These are phyloP conservation scores for Agaricus subrufescens DNA, from an alignment of 768 basidiomycete genomes.

Conservation along the genomic window DNA sequence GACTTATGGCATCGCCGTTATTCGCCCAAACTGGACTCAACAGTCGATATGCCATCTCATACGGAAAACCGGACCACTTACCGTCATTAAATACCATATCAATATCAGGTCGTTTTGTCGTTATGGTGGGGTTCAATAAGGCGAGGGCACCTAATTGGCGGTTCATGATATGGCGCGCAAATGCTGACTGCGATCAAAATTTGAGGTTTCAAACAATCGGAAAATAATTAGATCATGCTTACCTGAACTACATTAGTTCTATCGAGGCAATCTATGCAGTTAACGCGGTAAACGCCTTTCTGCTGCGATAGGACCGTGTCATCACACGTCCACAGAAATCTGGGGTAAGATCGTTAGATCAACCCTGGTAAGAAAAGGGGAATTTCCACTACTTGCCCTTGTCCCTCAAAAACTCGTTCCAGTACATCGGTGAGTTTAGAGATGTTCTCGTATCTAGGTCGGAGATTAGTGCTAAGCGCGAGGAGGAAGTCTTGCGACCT, in stretches of 20 bases:
- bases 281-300: conserved; percentile 82
- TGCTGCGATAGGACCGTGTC: conserved; percentile 71
- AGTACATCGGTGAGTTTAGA: conserved; percentile 68
- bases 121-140: conserved; percentile 46
- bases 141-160: conserved; percentile 73
- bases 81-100: conserved; percentile 81
- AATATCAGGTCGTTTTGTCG: conserved; percentile 53
- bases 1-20: conserved; percentile 93
- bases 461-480: neutral
- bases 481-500: conserved; percentile 16
- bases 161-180: conserved; percentile 79
- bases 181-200: conserved; percentile 64
- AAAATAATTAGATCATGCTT: conserved; percentile 9
- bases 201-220: neutral
- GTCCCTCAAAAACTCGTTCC: conserved; percentile 69
- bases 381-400: conserved; percentile 51
- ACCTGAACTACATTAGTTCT: conserved; percentile 94
- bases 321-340: conserved; percentile 82
- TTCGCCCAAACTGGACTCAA: conserved; percentile 83
- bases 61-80: conserved; percentile 21
- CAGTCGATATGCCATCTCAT: neutral
- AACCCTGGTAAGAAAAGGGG: conserved; percentile 5
- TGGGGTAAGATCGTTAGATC: conserved; percentile 20
- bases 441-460: conserved; percentile 81
- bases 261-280: conserved; percentile 95